These are phyloP conservation scores for Orbilia blumenaviensis DNA, from an alignment of 2,329 filamentous ascomycete species.

Conservation along the genomic window DNA sequence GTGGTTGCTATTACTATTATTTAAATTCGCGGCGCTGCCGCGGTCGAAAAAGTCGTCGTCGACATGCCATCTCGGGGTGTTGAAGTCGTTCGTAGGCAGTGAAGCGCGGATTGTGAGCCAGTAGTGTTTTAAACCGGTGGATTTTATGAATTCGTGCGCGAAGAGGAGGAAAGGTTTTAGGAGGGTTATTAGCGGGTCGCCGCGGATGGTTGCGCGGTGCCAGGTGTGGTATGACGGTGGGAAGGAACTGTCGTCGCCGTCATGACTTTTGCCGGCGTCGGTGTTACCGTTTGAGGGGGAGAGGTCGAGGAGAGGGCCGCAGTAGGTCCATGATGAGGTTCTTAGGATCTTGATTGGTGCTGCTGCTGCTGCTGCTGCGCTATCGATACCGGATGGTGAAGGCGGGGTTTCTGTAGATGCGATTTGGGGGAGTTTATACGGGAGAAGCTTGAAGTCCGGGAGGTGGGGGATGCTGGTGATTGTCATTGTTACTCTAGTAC, in stretches of 20 bases:
- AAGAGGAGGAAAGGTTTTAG: constrained; percentile 63
- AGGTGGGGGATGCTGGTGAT: constrained; percentile 28
- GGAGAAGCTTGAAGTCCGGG: constrained; percentile 46
- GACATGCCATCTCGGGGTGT: constrained; percentile 65
- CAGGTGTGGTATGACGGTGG: constrained; percentile 62
- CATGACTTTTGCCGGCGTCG: too few relatives aligned
- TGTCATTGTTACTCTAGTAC: constrained; percentile 35
- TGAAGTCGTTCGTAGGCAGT: constrained; percentile 62
- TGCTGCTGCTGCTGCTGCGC: too few relatives aligned
- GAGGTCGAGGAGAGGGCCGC: constrained; percentile 61
- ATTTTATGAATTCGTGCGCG: constrained; percentile 61
- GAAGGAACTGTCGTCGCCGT: constrained; percentile 56
- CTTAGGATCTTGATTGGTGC: constrained; percentile 29
- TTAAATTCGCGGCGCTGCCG: constrained; percentile 47
- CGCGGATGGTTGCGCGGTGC: constrained; percentile 59
- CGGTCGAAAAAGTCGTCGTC: constrained; percentile 64
- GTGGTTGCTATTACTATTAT: constrained; percentile 2
- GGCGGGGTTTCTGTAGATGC: not conserved
- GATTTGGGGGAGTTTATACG: constrained; percentile 18
- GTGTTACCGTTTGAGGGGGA: constrained; percentile 19
- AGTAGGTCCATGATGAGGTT: constrained; percentile 63
- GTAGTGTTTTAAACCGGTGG: constrained; percentile 62
- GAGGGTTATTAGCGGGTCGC: constrained; percentile 58
- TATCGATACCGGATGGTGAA: not conserved
- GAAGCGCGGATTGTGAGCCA: constrained; percentile 66